phyloP scores from a whole-genome alignment of 2,329 filamentous ascomycete genomes.

The Lachnellula subtilissima region DNA sequence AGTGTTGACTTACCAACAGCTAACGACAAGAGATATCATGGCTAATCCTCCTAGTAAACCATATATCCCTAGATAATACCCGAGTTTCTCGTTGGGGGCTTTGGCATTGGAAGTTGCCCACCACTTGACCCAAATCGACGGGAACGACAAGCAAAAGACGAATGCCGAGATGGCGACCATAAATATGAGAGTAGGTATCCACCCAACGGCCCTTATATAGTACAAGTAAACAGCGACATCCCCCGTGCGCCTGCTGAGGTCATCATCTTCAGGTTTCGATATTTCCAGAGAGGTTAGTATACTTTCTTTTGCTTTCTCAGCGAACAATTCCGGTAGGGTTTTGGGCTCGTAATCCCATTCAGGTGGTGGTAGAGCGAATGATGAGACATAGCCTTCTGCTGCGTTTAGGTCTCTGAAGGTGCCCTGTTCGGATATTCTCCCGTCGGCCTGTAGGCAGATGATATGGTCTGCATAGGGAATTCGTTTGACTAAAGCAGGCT shows the following conservation, averaged over 20 bases:
- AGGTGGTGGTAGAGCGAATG: neutral
- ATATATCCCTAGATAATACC: conserved; percentile 2
- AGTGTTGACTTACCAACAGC: conserved; percentile 1
- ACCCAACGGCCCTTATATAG: conserved; percentile 14
- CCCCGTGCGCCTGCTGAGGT: conserved; percentile 1
- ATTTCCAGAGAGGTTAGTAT: neutral
- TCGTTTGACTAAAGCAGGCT: conserved; percentile 3
- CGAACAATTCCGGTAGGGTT: neutral
- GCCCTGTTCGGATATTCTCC: conserved; percentile 34
- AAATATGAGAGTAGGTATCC: conserved; percentile 6
- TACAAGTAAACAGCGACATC: conserved; percentile 17
- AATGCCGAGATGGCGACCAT: conserved; percentile 5
- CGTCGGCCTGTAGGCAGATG: conserved; percentile 31
- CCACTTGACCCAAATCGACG: conserved; percentile 36
- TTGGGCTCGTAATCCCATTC: neutral
- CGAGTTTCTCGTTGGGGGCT: neutral
- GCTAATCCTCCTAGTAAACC: neutral
- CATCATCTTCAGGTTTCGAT: neutral
- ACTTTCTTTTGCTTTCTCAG: neutral
- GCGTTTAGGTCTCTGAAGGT: conserved; percentile 31
- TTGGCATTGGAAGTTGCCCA: conserved; percentile 2
- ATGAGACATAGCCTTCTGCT: conserved; percentile 31
- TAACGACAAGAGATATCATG: neutral
- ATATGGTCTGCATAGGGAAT: conserved; percentile 36
- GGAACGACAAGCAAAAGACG: conserved; percentile 2